Conservation (phyloP, 768 basidiomycete genomes). For the Kwoniella mangroviensis region DNA sequence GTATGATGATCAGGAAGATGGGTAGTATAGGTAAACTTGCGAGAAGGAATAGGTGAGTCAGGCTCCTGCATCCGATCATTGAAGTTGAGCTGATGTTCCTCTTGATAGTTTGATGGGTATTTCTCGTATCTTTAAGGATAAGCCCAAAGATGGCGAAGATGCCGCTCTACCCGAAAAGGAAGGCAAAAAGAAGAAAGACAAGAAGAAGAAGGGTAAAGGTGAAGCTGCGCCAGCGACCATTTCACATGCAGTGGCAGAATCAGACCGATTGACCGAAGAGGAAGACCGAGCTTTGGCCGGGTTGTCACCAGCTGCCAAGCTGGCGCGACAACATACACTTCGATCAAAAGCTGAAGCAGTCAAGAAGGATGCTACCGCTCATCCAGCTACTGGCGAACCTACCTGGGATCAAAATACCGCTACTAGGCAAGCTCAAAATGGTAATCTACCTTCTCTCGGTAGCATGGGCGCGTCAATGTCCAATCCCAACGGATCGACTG, state of each 20-base stretch:
- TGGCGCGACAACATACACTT: constrained; percentile 88
- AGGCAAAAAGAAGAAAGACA: constrained; percentile 54
- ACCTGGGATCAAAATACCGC: constrained; percentile 82
- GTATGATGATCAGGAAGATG: constrained; percentile 94
- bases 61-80: background rate
- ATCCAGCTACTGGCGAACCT: constrained; percentile 32
- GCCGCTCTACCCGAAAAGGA: constrained; percentile 61
- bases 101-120: constrained; percentile 75
- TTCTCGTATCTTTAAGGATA: constrained; percentile 92
- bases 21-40: constrained; percentile 86
- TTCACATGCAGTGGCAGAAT: constrained; percentile 81
- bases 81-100: constrained; percentile 4
- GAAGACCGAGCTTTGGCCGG: constrained; percentile 68
- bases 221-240: constrained; percentile 72
- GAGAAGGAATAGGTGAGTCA: constrained; percentile 67
- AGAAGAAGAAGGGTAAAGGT: constrained; percentile 61
- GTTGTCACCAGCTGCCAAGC: constrained; percentile 83
- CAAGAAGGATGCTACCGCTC: constrained; percentile 63
- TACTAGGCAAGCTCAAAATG: constrained; percentile 30
- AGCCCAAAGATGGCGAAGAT: constrained; percentile 63
- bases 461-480: constrained; percentile 13
- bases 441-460: constrained; percentile 15
- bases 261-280: constrained; percentile 64
- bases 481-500: constrained; percentile 2
- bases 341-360: constrained; percentile 71